A percentile compares a stretch with the other conserved stretches of the same genome.
phyloP scores from a whole-genome alignment of 805 yeast species.

The Saccharomycopsis lassenensis region DNA sequence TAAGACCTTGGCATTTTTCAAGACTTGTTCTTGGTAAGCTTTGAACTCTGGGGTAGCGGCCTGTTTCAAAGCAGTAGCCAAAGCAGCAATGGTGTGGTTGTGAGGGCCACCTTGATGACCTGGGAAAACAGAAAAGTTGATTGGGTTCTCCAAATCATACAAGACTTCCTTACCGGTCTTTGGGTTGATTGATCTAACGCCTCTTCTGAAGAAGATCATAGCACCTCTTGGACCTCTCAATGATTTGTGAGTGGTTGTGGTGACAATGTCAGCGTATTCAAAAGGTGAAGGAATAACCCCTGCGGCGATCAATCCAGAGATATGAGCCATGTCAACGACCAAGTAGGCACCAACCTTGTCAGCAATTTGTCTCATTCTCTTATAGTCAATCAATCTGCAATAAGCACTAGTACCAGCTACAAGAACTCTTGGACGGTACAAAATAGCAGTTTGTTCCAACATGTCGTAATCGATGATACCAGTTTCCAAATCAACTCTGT shows the following conservation, averaged over 20 bases:
- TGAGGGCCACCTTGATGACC: constrained; percentile 99
- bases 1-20: constrained; percentile 69
- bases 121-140: constrained; percentile 96
- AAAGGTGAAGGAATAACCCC: constrained; percentile 94
- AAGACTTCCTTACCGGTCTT: constrained; percentile 78
- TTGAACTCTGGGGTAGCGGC: constrained; percentile 81
- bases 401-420: constrained; percentile 98
- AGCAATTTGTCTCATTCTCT: constrained; percentile 82
- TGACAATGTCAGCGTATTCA: constrained; percentile 87
- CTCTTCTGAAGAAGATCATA: constrained; percentile 94
- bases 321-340: constrained; percentile 95
- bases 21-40: constrained; percentile 73
- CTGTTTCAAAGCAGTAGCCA: constrained; percentile 92
- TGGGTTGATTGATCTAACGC: constrained; percentile 65
- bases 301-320: constrained; percentile 91
- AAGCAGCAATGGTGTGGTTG: constrained; percentile 93
- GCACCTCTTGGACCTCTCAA: constrained; percentile 99
- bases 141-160: constrained; percentile 82
- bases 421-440: constrained; percentile 88
- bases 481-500: constrained; percentile 74
- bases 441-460: constrained; percentile 66
- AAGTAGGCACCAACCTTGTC: constrained; percentile 89
- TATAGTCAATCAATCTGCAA: constrained; percentile 82
- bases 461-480: constrained; percentile 89
- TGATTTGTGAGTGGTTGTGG: constrained; percentile 96